Evolutionary conservation across 2,329 filamentous ascomycete genomes (phyloP).

Genomic region (Aspergillus ibericus): DNA sequence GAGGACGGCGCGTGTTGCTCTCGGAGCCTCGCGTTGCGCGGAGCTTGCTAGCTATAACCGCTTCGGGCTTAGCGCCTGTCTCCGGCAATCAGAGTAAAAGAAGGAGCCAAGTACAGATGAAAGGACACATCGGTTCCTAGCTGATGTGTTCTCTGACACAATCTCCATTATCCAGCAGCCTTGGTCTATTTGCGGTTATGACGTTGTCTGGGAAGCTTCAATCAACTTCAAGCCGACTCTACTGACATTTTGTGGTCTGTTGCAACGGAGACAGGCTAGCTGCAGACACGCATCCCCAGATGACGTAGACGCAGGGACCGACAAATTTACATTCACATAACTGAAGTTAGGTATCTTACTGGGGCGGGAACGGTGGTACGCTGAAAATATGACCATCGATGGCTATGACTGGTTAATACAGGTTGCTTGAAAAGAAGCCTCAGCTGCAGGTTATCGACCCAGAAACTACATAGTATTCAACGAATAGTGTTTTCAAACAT

Average conservation of each 20-base stretch:
- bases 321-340: background rate
- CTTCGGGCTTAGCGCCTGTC: slow-evolving; percentile 20
- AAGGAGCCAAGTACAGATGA: background rate
- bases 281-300: background rate
- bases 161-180: no score
- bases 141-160: no score
- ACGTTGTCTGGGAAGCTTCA: no score
- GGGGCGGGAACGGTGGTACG: background rate
- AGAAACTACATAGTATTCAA: background rate
- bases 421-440: background rate
- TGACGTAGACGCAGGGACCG: background rate
- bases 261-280: background rate
- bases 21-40: slow-evolving; percentile 25
- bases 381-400: no score
- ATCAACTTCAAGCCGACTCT: background rate
- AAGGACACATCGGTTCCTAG: background rate
- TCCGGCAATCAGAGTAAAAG: background rate
- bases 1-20: slow-evolving; percentile 4
- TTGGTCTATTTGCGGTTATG: no score
- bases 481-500: background rate
- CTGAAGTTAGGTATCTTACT: background rate
- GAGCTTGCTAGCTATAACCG: slow-evolving; percentile 25
- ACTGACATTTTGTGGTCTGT: background rate
- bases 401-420: no score
- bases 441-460: background rate